A percentile compares a stretch with the other conserved stretches of the same genome.
phyloP scores from a whole-genome alignment of 257 asterid genomes.

The Salvia rosmarinus region DNA sequence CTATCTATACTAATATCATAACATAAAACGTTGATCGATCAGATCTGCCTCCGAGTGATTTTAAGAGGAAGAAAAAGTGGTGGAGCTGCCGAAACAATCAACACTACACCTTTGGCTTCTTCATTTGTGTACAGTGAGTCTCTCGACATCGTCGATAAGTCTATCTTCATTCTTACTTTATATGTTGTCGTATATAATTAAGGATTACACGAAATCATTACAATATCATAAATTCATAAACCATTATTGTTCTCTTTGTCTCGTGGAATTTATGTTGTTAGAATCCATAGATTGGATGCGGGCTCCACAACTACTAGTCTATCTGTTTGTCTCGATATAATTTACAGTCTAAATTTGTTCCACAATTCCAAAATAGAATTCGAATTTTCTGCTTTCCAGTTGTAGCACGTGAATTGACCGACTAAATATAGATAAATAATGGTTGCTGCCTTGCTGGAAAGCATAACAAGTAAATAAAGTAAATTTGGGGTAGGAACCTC shows the following conservation, averaged over 20 bases:
- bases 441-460: neutral
- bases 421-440: no score
- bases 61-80: slow-evolving; percentile 89
- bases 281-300: no score
- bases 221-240: slow-evolving; percentile 8
- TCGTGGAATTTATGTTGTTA: no score
- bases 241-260: no score
- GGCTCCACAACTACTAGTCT: no score
- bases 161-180: slow-evolving; percentile 22
- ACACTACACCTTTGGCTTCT: neutral
- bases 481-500: neutral
- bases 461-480: neutral
- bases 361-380: no score
- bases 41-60: slow-evolving; percentile 68
- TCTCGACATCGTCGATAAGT: neutral
- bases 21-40: no score
- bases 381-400: no score
- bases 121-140: slow-evolving; percentile 35
- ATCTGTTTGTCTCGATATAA: no score
- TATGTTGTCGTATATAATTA: slow-evolving; percentile 1
- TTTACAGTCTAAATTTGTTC: no score
- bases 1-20: neutral
- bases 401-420: no score
- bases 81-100: slow-evolving; percentile 83
- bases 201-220: neutral